phyloP scores from a whole-genome alignment of 2,329 filamentous ascomycete species.

The Cryphonectria radicalis region DNA sequence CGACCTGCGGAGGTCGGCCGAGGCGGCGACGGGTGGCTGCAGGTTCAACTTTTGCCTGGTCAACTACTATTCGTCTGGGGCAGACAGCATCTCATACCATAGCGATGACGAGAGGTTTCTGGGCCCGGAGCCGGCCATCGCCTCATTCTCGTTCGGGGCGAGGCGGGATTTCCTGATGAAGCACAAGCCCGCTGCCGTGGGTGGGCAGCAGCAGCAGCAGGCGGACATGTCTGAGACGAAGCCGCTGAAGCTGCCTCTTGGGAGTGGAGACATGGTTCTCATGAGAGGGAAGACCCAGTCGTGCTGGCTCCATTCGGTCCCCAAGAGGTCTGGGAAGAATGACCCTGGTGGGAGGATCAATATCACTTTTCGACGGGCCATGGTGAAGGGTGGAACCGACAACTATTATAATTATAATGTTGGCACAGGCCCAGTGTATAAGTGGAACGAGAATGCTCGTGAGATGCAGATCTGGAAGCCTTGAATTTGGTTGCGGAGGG shows the following conservation, averaged over 20 bases:
- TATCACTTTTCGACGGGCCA: conserved; percentile 75
- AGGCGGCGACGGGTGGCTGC: conserved; percentile 66
- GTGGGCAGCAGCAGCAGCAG: conserved; percentile 26
- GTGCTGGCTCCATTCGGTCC: conserved; percentile 78
- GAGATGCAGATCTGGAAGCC: conserved; percentile 52
- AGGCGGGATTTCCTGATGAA: conserved; percentile 78
- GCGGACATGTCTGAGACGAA: conserved; percentile 41
- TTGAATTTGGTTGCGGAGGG: conserved; percentile 18
- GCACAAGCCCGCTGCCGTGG: conserved; percentile 65
- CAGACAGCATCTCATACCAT: conserved; percentile 79
- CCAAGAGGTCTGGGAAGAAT: conserved; percentile 70
- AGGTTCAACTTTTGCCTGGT: conserved; percentile 80
- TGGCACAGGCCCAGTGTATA: conserved; percentile 68
- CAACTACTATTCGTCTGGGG: conserved; percentile 80
- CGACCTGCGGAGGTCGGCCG: conserved; percentile 63
- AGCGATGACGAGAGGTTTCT: conserved; percentile 82
- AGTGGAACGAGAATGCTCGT: conserved; percentile 62
- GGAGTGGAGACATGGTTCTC: conserved; percentile 76
- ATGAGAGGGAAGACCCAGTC: conserved; percentile 78
- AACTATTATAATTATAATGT: conserved; percentile 89
- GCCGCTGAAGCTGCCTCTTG: conserved; percentile 57
- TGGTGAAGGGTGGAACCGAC: conserved; percentile 73
- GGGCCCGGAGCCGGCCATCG: conserved; percentile 70
- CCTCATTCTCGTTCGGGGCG: conserved; percentile 74
- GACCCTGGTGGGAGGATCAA: conserved; percentile 69